Conservation (phyloP, 495 filamentous ascomycete genomes). For the Penicillium parvum region DNA sequence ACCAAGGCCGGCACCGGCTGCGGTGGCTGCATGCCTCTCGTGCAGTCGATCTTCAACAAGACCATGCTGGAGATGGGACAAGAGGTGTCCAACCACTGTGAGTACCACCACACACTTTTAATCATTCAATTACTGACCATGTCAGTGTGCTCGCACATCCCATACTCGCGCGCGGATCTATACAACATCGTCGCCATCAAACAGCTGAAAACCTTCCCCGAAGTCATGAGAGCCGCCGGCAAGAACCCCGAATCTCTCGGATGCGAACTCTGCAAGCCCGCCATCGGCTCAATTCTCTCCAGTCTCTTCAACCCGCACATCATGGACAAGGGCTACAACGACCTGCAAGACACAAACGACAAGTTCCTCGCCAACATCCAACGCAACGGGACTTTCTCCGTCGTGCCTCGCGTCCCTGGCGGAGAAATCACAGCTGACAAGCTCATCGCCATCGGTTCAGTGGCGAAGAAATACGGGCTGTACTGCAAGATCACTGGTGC, state of each 20-base stretch:
- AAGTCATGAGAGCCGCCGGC: conserved; percentile 81
- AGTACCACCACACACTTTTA: conserved; percentile 6
- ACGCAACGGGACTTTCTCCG: conserved; percentile 88
- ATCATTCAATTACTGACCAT: conserved; percentile 7
- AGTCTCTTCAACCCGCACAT: conserved; percentile 84
- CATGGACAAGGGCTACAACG: conserved; percentile 69
- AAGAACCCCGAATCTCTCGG: conserved; percentile 71
- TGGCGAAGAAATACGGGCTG: conserved; percentile 82
- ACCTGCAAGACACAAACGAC: conserved; percentile 93
- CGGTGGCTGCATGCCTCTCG: conserved; percentile 89
- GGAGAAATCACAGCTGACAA: conserved; percentile 93
- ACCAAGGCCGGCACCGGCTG: conserved; percentile 95
- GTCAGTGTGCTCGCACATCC: conserved; percentile 76
- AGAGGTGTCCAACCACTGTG: conserved; percentile 79
- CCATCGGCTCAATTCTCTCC: conserved; percentile 78
- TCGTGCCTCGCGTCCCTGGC: conserved; percentile 78
- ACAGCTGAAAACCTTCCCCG: conserved; percentile 65
- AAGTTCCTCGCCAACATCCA: conserved; percentile 92
- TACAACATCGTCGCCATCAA: conserved; percentile 89
- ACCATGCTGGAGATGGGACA: conserved; percentile 87
- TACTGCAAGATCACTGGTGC: conserved; percentile 97
- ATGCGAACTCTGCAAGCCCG: conserved; percentile 89
- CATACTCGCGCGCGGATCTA: conserved; percentile 80
- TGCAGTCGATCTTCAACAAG: conserved; percentile 89
- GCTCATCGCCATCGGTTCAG: conserved; percentile 79